Percentiles rank a stretch among this genome's conserved stretches.
These are phyloP conservation scores for Helianthus tuberosus DNA, from an alignment of 129 eudicot genomes.

Conservation along the genomic window DNA sequence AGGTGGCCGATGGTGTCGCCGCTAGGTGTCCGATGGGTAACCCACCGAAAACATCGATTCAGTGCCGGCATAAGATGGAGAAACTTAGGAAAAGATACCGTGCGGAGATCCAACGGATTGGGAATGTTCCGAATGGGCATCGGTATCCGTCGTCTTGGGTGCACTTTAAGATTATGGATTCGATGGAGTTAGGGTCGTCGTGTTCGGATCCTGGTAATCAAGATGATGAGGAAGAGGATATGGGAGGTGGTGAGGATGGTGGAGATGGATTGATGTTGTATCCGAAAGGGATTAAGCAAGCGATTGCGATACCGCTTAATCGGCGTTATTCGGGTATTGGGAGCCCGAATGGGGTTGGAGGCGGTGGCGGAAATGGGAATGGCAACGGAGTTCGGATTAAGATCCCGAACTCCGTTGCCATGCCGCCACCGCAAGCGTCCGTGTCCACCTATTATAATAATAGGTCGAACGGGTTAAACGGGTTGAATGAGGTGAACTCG, in stretches of 20 bases:
- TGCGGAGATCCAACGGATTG: conserved; percentile 67
- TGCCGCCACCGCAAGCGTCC: not conserved
- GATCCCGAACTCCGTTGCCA: conserved; percentile 26
- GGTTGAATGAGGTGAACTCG: too few relatives aligned
- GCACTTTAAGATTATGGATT: conserved; percentile 73
- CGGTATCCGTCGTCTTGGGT: conserved; percentile 68
- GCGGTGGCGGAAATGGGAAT: conserved; percentile 17
- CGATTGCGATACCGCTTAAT: too few relatives aligned
- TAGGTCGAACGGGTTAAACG: too few relatives aligned
- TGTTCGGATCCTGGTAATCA: conserved; percentile 26
- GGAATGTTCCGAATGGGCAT: not conserved
- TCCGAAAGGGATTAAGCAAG: conserved; percentile 3
- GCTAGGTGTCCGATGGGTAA: conserved; percentile 40
- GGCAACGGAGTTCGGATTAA: conserved; percentile 49
- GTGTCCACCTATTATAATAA: too few relatives aligned
- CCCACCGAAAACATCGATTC: conserved; percentile 76
- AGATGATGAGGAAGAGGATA: conserved; percentile 26
- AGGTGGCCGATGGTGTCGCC: conserved; percentile 70
- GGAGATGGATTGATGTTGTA: conserved; percentile 33
- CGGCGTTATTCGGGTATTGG: too few relatives aligned
- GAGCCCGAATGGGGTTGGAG: conserved; percentile 1
- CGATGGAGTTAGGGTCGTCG: conserved; percentile 74
- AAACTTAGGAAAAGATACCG: conserved; percentile 90
- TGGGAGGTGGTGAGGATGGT: conserved; percentile 18
- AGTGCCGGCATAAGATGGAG: conserved; percentile 98